Conservation (phyloP, 2,329 filamentous ascomycete species). For the Fusarium secorum region DNA sequence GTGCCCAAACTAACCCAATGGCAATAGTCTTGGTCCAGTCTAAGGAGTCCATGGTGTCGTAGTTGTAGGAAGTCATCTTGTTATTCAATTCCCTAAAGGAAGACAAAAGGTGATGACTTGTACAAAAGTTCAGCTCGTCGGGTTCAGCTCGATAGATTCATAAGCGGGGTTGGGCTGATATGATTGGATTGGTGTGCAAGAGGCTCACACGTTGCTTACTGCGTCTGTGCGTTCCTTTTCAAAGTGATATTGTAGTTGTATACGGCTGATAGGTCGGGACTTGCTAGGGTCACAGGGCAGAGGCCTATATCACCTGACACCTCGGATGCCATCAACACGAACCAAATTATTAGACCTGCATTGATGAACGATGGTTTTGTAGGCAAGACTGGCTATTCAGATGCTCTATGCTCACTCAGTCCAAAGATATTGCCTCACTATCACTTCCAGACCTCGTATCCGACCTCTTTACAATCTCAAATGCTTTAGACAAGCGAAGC, state of each 20-base stretch:
- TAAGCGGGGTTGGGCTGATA: neutral
- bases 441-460: neutral
- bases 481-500: neutral
- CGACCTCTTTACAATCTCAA: neutral
- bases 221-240: neutral
- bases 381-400: rapidly evolving
- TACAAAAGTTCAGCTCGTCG: neutral
- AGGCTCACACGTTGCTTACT: neutral
- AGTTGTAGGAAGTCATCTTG: neutral
- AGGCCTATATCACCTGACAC: neutral
- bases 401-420: neutral
- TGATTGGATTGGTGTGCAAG: neutral
- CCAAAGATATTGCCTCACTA: neutral
- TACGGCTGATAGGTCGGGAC: neutral
- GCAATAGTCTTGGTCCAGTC: rapidly evolving
- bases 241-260: neutral
- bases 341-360: rapidly evolving
- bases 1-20: neutral
- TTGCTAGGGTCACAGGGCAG: neutral
- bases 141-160: neutral
- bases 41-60: neutral
- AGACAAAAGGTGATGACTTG: neutral
- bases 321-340: neutral
- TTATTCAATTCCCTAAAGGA: rapidly evolving
- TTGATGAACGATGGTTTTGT: rapidly evolving